Evolutionary conservation across 441 rosid genomes (phyloP), one percentile per base, ranked within the genome.

Genomic region (Melastoma candidum): DNA sequence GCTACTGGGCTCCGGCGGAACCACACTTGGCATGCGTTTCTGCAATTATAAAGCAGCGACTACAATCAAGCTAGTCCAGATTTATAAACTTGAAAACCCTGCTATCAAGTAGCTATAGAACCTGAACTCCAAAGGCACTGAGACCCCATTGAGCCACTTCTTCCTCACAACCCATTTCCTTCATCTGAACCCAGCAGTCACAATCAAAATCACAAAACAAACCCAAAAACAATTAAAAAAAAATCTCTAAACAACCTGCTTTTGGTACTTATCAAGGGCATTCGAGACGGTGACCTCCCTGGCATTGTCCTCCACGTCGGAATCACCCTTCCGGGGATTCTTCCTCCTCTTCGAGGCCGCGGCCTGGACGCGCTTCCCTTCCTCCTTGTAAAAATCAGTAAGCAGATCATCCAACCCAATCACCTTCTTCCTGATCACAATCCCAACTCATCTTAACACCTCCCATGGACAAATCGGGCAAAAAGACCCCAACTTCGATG

Each of bases 331-430:
- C 29, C 46, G 43, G 12, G 71, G 71, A 65, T 79, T 85, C 11
- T 76, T 67, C 58, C 67, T 74, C 63, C 78, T 80, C 45, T 29
- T 29, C 5, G 36, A 29, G 3, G 77, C 72, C 47, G 61, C 71
- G 63, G 69, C 77, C 68, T 87, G 85, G 1, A 79, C 67, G 51
- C 58, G 49, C 61, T 85, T 77, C 52, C 72, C 75, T 72, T 85
- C 68, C 72, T 83, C 95, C 68, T 80, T 77, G 68, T 72, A 83
- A 63, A 77, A 66, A 66, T 92, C 97, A 54, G 64, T 73, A 63
- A 88, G 61, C 60, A 85, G 87, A 64, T 92, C 94, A 65, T 88
- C 98, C 71, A 92, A 70, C 12, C 77, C 95, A 65, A 82, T 85
- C 26, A 77, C 73, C 60, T 78, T 85, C 72, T 77, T 85, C 74